Evolutionary conservation across 176 grass and related monocot genomes (phyloP).

Genomic region (Coix lacrymajobi): DNA sequence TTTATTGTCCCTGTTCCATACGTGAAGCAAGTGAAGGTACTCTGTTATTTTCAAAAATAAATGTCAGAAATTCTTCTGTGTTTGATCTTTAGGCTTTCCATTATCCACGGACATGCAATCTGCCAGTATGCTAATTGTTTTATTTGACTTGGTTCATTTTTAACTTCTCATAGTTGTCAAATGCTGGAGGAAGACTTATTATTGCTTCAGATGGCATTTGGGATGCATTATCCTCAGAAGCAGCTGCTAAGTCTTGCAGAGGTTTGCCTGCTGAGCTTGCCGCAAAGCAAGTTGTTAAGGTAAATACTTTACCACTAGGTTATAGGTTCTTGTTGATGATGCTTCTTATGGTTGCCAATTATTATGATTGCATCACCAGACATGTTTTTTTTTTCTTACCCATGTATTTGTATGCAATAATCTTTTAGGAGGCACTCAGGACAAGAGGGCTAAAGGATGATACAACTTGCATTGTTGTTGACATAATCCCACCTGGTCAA

Average conservation of each 20-base stretch:
- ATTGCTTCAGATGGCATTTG: slow-evolving; percentile 98
- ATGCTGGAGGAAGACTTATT: slow-evolving; percentile 86
- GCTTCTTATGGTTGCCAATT: slow-evolving; percentile 11
- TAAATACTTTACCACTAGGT: slow-evolving; percentile 17
- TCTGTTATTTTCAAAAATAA: neutral
- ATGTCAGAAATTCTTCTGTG: neutral
- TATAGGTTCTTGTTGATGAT: neutral
- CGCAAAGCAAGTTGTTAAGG: slow-evolving; percentile 94
- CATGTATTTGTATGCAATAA: slow-evolving; percentile 13
- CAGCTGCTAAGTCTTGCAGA: slow-evolving; percentile 78
- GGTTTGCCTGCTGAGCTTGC: slow-evolving; percentile 93
- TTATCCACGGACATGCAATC: neutral
- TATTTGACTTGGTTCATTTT: slow-evolving; percentile 4
- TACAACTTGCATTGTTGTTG: slow-evolving; percentile 93
- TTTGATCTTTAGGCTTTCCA: neutral
- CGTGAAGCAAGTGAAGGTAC: slow-evolving; percentile 98
- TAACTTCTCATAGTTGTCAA: slow-evolving; percentile 54
- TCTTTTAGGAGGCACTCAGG: slow-evolving; percentile 76
- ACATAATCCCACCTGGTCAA: slow-evolving; percentile 80
- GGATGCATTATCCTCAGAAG: slow-evolving; percentile 88
- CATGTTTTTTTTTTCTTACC: neutral
- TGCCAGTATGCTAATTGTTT: neutral
- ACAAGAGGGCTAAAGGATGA: slow-evolving; percentile 94
- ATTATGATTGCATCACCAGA: neutral
- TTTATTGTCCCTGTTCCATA: slow-evolving; percentile 95